Evolutionary conservation across 2,329 filamentous ascomycete species (phyloP), one percentile per base, ranked within the genome.

Genomic region (Beauveria sp.): DNA sequence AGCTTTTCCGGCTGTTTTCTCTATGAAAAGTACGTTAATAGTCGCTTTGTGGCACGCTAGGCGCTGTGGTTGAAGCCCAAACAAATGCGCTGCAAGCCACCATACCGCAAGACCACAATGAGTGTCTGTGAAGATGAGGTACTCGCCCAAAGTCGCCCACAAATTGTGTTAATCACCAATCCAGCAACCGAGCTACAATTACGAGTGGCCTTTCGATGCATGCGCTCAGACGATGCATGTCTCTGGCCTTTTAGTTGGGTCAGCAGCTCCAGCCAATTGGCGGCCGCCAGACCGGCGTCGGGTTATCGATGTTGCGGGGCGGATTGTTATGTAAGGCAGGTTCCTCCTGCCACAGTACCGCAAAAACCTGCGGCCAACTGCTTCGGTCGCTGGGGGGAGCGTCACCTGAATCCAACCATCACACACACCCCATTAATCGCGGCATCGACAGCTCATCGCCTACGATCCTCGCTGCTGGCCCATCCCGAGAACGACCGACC

Each of bases 341-440:
- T 59, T 54, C 62, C 64, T 67, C 67, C 67, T 70, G 66, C 68
- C 67, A 63, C 60, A 68, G 67, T 70, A 67, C 70, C 71, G 74
- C 75, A 77, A 77, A 77, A 77, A 74, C 74, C 72, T 75, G 72
- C 69, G 68, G 69, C 72, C 72, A 74, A 72, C 69, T 69, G 73
- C 70, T 68, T 65, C 66, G 69, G 70, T 71, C 72, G 70, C 70
- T 69, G 72, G 69, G 70, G 70, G 70, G 70, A 72, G 67, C 69
- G 71, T 75, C 73, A 74, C 72, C 72, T 75, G 70, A 70, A 45
- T 63, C 63, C 63, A 63, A 66, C 65, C 64, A 65, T 64, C 66
- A 64, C 59, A 52, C 59, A 52, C 12, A 34, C 30, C 57, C 40
- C 63, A 60, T 60, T 58, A 49, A 59, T 62, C 60, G 57, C 54